Base-by-base conservation (phyloP, 306 rosid species). In the Mucuna pruriens region DNA sequence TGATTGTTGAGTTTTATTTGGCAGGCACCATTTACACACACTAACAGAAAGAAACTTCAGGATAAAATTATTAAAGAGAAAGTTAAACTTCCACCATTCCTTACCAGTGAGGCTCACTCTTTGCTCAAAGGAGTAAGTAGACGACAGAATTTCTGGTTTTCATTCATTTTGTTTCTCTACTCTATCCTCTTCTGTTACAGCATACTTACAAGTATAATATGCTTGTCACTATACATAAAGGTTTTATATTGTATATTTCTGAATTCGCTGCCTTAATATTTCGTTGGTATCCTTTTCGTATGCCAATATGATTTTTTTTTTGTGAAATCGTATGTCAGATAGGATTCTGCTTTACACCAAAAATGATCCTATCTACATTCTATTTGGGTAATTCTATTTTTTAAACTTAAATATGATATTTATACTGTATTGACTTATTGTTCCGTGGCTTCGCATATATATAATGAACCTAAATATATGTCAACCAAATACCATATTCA, bases 21-120 rank as follows among this genome's bases (percentile, higher is more conserved):
- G 91, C 97, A 95, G 99, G 90, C 99, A 48, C 99, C 99, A 67
- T 95, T 75, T 82, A 89, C 84, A 1, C 98, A 92, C 79, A 80
- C 75, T 17, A 93, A 95, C 71, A 89, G 98, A 76, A 93, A 95
- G 91, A 95, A 95, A 82, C 98, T 95, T 84, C 98, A 93, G 83
- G 99, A 91, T 87, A 91, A 81, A 85, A 95, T 95, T 76, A 88
- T 93, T 82, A 93, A 87, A 85, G 99, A 95, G 87, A 95, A 88
- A 85, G 73, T 95, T 74, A 95, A 95, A 82, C 95, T 95, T 70
- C 98, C 99, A 26, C 85, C 98, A 12, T 82, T 16, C 54, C 93
- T 95, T 55, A 93, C 85, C 73, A 80, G 77, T 25, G 98, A 93
- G 51, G 99, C 97, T 67, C 99, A 95, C 83, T 95, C 99, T 62